Conservation (phyloP, 148 eudicot species). For the Salicornia ramosissima region DNA sequence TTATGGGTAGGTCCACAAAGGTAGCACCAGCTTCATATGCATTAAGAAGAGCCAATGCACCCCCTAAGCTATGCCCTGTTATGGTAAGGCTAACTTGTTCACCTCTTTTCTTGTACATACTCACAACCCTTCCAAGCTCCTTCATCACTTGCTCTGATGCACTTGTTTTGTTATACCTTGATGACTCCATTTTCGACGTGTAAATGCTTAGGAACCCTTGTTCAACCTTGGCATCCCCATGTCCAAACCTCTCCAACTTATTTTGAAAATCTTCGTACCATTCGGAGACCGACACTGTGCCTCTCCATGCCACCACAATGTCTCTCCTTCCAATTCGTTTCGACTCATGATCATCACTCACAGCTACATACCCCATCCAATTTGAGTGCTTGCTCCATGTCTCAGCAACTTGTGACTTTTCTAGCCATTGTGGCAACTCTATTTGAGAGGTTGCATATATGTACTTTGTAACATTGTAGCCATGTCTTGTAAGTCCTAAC, state of each 20-base stretch:
- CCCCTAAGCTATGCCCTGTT: conserved; percentile 87
- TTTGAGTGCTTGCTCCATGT: conserved; percentile 67
- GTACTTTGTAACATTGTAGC: conserved; percentile 56
- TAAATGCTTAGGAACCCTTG: conserved; percentile 68
- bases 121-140: conserved; percentile 41
- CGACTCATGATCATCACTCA: conserved; percentile 51
- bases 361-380: conserved; percentile 83
- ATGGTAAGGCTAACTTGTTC: conserved; percentile 70
- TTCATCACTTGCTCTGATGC: conserved; percentile 63
- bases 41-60: conserved; percentile 55
- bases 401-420: conserved; percentile 39
- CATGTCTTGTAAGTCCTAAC: conserved; percentile 38
- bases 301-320: conserved; percentile 66
- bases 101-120: conserved; percentile 33
- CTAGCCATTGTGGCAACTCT: conserved; percentile 58
- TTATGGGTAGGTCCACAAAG: conserved; percentile 41
- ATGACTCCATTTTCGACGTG: conserved; percentile 35
- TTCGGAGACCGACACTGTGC: conserved; percentile 63
- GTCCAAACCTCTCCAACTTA: conserved; percentile 47
- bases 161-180: conserved; percentile 59
- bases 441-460: conserved; percentile 65
- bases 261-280: conserved; percentile 72
- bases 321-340: conserved; percentile 57
- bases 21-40: conserved; percentile 59
- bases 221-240: conserved; percentile 57